Evolutionary conservation across 108 stramenopile genomes (phyloP).

Genomic region (Seminavis robusta): DNA sequence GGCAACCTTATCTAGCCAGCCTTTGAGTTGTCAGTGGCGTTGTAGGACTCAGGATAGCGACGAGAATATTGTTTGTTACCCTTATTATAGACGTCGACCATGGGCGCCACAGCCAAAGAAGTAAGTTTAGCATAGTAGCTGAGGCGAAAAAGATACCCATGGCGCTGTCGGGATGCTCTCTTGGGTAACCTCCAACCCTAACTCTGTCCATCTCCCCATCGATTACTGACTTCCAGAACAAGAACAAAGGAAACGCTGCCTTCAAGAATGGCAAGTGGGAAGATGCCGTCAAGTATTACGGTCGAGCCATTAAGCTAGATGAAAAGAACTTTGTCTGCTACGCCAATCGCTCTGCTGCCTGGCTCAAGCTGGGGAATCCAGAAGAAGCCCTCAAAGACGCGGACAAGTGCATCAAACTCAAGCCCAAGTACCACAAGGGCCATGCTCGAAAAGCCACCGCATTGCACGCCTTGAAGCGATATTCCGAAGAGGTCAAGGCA

Average conservation of each 20-base stretch:
- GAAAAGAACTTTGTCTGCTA: constrained; percentile 19
- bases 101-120: too few relatives aligned
- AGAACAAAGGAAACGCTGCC: constrained; percentile 26
- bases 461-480: constrained; percentile 17
- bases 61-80: too few relatives aligned
- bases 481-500: constrained; percentile 18
- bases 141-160: too few relatives aligned
- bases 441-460: constrained; percentile 21
- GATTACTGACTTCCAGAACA: constrained; percentile 6
- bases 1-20: too few relatives aligned
- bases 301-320: constrained; percentile 3
- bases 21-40: too few relatives aligned
- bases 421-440: constrained; percentile 19
- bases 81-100: too few relatives aligned
- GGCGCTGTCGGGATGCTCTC: too few relatives aligned
- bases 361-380: constrained; percentile 13
- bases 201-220: too few relatives aligned
- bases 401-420: constrained; percentile 8
- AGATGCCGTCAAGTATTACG: constrained; percentile 5
- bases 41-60: too few relatives aligned
- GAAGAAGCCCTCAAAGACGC: constrained; percentile 25
- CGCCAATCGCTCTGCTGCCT: constrained; percentile 19
- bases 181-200: too few relatives aligned
- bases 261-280: constrained; percentile 23
- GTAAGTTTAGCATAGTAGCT: too few relatives aligned